phyloP scores from a whole-genome alignment of 1,284 basidiomycete species.

The Papiliotrema terrestris region DNA sequence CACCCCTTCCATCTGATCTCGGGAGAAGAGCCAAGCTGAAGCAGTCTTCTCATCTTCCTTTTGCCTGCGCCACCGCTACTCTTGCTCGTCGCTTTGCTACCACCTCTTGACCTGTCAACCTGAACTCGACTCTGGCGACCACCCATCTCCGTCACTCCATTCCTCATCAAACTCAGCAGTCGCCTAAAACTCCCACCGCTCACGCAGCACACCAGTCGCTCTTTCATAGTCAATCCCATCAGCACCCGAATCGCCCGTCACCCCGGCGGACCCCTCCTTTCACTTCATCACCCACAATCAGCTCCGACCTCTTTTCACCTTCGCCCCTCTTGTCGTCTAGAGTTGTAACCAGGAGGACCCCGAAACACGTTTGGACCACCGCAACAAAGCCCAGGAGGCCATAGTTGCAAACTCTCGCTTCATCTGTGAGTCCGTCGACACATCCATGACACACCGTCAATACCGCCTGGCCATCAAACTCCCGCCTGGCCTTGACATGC shows the following conservation, averaged over 20 bases:
- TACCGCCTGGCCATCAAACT: background rate
- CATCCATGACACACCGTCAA: background rate
- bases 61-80: too few relatives aligned
- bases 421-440: background rate
- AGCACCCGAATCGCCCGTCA: background rate
- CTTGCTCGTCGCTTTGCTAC: too few relatives aligned
- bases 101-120: too few relatives aligned
- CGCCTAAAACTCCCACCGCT: too few relatives aligned
- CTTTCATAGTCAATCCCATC: background rate
- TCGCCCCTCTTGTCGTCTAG: background rate
- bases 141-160: too few relatives aligned
- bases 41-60: too few relatives aligned
- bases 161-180: too few relatives aligned
- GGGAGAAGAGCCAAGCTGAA: too few relatives aligned
- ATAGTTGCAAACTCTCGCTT: background rate
- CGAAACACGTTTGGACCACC: background rate
- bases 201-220: background rate
- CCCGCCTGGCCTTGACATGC: too few relatives aligned
- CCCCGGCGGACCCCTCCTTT: background rate
- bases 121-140: too few relatives aligned
- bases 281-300: background rate
- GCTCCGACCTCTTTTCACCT: background rate
- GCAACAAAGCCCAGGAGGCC: background rate
- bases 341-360: background rate
- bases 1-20: too few relatives aligned